phyloP scores from a whole-genome alignment of 2,329 filamentous ascomycete genomes.

The Fusarium armeniacum region DNA sequence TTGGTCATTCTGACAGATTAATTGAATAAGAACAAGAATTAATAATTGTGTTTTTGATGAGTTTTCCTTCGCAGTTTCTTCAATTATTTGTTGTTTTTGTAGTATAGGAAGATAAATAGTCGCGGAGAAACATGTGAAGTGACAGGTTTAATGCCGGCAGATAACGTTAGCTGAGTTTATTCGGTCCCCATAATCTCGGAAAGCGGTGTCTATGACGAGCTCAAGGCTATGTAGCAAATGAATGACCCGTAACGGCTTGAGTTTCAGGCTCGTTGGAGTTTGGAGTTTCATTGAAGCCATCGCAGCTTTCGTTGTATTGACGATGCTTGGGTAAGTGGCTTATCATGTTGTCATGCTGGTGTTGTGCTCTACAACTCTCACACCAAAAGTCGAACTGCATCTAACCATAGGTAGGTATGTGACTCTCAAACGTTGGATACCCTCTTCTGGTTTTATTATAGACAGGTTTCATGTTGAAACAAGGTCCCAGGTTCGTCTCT shows the following conservation, averaged over 20 bases:
- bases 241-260: slow-evolving; percentile 9
- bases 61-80: background rate
- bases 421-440: background rate
- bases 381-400: background rate
- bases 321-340: background rate
- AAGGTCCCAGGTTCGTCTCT: background rate
- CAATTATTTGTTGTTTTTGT: slow-evolving; percentile 3
- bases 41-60: background rate
- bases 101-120: background rate
- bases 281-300: slow-evolving; percentile 7
- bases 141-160: slow-evolving; percentile 13
- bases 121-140: slow-evolving; percentile 11
- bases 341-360: background rate
- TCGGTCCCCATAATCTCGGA: slow-evolving; percentile 30
- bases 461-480: background rate
- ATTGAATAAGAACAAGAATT: background rate
- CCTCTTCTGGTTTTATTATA: background rate
- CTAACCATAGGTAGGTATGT: background rate
- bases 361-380: background rate
- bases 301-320: background rate
- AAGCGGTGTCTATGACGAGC: slow-evolving; percentile 39
- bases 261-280: slow-evolving; percentile 19
- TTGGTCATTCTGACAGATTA: slow-evolving; percentile 58
- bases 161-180: slow-evolving; percentile 7
- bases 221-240: slow-evolving; percentile 24